Evolutionary conservation across 1,284 basidiomycete genomes (phyloP), one percentile per base, ranked within the genome.

Genomic region (Tilletia caries): DNA sequence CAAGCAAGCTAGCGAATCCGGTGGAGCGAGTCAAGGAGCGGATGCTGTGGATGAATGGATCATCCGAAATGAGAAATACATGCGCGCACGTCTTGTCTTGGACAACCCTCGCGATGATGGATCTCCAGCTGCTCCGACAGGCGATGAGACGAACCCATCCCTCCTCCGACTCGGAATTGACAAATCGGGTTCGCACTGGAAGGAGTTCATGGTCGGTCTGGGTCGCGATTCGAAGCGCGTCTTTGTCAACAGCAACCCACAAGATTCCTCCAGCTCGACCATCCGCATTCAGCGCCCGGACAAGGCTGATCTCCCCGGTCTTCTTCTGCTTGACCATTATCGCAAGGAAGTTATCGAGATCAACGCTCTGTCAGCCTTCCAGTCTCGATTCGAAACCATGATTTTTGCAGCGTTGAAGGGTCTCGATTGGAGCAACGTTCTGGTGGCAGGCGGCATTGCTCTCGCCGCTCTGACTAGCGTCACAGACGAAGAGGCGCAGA

Each of bases 151-250:
- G 44, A 48, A 66, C 27, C n/a, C 43, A 29, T 15, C 34, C 34
- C n/a, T 33, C 15, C 8, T 13, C 18, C 20, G n/a, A 29, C 33
- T 37, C 27, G 27, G 44, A 8, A 18, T 54, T n/a, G 25, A 44
- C 23, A 23, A 43, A 48, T 33, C 15, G 10, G 29, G 23, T n/a
- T n/a, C n/a, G n/a, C n/a, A n/a, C n/a, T n/a, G n/a, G n/a, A n/a
- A n/a, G n/a, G n/a, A n/a, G n/a, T 66, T 27, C 25, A 66, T 66
- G 65, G 34, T 66, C 32, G 65, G 65, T 20, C 65, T 66, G 6
- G 43, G 65, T 8, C 44, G 37, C 32, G 44, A 46, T 32, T 33
- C 44, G 8, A 54, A 23, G n/a, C 33, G 23, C 65, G 32, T 66
- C 43, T 66, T 66, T 34, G n/a, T n/a, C 15, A 34, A 25, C 29